A percentile compares a stretch with the other conserved stretches of the same genome.
Conservation (phyloP, 345 rosid genomes). For the Reutealis trisperma region DNA sequence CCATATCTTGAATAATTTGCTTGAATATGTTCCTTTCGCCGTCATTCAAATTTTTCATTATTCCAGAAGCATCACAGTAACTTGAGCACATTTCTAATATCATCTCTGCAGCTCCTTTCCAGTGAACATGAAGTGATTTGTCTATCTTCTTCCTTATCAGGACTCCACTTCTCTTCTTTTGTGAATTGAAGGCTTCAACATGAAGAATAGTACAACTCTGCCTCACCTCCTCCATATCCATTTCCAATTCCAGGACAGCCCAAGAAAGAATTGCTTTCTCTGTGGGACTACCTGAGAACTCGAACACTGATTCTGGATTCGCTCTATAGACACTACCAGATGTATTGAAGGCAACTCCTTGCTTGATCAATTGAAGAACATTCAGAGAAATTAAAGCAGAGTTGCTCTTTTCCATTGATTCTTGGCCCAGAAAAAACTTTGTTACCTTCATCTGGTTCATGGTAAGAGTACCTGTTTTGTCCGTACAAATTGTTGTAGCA, state of each 20-base stretch:
- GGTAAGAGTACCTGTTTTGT: constrained; percentile 86
- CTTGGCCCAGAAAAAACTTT: constrained; percentile 61
- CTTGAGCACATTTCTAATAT: constrained; percentile 63
- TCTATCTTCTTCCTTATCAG: constrained; percentile 41
- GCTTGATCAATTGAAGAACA: constrained; percentile 45
- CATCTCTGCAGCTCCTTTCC: constrained; percentile 89
- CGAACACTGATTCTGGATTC: constrained; percentile 35
- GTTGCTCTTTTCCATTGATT: constrained; percentile 14
- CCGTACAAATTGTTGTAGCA: constrained; percentile 69
- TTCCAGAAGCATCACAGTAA: constrained; percentile 55
- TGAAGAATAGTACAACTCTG: constrained; percentile 44
- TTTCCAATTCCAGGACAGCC: constrained; percentile 49
- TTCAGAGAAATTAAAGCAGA: constrained; percentile 31
- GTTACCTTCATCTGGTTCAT: constrained; percentile 65
- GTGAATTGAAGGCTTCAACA: constrained; percentile 71
- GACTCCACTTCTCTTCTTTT: constrained; percentile 71
- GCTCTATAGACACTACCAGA: constrained; percentile 50
- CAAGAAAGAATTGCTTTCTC: constrained; percentile 77
- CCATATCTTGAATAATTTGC: constrained; percentile 63
- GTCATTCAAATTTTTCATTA: constrained; percentile 27
- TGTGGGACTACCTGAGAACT: constrained; percentile 66
- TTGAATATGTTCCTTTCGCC: constrained; percentile 36
- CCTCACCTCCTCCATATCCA: constrained; percentile 52
- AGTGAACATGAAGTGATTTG: constrained; percentile 47
- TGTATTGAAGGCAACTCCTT: constrained; percentile 70